Evolutionary conservation across 441 rosid species (phyloP).

Genomic region (Mallotus repandus): DNA sequence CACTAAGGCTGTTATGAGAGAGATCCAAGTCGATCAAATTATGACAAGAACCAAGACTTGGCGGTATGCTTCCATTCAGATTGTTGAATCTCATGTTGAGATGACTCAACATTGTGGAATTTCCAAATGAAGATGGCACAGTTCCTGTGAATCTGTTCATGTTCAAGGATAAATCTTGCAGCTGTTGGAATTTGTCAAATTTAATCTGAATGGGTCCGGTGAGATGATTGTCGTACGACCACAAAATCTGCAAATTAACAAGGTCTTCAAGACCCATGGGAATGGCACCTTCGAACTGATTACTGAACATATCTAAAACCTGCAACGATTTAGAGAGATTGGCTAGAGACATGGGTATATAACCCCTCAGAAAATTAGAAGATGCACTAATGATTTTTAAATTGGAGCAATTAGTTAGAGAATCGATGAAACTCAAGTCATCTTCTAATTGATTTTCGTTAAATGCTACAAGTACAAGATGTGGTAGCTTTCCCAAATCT

Average conservation of each 20-base stretch:
- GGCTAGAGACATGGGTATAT: not conserved
- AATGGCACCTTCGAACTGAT: not conserved
- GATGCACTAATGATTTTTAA: not conserved
- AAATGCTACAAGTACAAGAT: not conserved
- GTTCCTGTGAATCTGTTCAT: not conserved
- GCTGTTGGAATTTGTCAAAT: not conserved
- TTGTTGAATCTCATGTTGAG: not conserved
- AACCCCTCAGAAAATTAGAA: not conserved
- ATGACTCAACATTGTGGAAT: not conserved
- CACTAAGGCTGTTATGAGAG: not conserved
- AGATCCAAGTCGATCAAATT: not conserved
- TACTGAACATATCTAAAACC: not conserved
- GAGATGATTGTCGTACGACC: not conserved
- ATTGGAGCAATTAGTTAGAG: not conserved
- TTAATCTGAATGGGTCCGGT: not conserved
- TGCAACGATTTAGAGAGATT: not conserved
- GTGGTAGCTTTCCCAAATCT: not conserved
- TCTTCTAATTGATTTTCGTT: not conserved
- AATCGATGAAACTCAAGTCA: slow-evolving; percentile 1
- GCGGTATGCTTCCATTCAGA: slow-evolving; percentile 7
- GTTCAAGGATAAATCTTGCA: not conserved
- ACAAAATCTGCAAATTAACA: not conserved
- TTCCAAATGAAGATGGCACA: not conserved
- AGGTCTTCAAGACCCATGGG: not conserved
- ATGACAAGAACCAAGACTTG: not conserved